Base-by-base conservation (phyloP, 768 basidiomycete genomes). In the Tulasnella sp. region DNA sequence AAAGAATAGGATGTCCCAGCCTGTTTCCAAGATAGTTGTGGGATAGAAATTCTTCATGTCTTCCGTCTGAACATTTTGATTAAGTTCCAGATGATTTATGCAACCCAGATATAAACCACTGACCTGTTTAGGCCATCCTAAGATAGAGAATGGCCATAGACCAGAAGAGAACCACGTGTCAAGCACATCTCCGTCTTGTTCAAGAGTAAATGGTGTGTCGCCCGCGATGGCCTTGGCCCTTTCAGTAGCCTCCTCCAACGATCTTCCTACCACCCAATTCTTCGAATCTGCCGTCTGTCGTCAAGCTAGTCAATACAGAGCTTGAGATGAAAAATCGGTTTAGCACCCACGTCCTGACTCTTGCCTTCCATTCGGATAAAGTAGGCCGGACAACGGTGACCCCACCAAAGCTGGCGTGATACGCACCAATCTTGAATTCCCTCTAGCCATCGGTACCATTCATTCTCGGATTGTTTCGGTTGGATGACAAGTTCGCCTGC, bases 1-100 rank as follows among this genome's bases (percentile, higher is more conserved):
- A 77, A 98, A 98, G 75, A 92, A 92, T n/a, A 99, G 66, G 60
- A 98, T 98, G 57, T 98, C 95, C 93, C 95, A 98, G 40, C 95
- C 95, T 0, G 95, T 99, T 69, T 98, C 95, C 27, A 98, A 77
- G 37, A 98, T 59, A n/a, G 80, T 76, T 2, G 87, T 69, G 0
- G 95, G 95, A 65, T 92, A 99, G 70, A 87, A 98, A 27, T 71
- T 69, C 57, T 79, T 64, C 35, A 88, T 58, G 62, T 98, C 93
- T 3, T 68, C 55, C 0, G 89, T 91, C 87, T 89, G 56, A 37
- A 32, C 20, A 52, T 46, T 60, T 34, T 53, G 42, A 45, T 40
- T 46, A 39, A 37, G n/a, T n/a, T 16, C 16, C 24, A 49, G 45
- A 15, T 13, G 4, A 34, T 4, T 6, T 5, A n/a, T 6, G 45